Conservation (phyloP, 805 yeast species). For the Zygotorulaspora sp. region DNA sequence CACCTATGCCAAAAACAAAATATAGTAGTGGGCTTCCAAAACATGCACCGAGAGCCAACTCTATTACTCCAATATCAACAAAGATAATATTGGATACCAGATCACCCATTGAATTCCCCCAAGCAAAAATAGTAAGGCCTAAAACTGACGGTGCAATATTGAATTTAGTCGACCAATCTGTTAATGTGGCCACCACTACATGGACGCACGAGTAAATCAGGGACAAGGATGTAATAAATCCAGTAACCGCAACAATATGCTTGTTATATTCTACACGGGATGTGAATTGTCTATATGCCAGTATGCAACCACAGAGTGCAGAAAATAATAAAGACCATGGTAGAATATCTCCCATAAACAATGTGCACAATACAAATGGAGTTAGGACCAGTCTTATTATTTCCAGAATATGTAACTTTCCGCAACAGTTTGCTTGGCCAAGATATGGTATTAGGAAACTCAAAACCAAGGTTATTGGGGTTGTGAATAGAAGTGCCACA, state of each 20-base stretch:
- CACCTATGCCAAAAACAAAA: conserved; percentile 72
- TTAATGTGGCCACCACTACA: conserved; percentile 54
- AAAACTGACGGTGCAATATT: conserved; percentile 70
- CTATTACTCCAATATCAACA: conserved; percentile 74
- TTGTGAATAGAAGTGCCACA: conserved; percentile 19
- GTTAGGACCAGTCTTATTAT: conserved; percentile 12
- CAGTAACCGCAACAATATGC: conserved; percentile 41
- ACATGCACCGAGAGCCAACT: conserved; percentile 93
- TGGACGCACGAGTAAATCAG: conserved; percentile 51
- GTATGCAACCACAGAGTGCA: conserved; percentile 3
- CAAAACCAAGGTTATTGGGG: conserved; percentile 22
- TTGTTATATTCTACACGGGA: conserved; percentile 7
- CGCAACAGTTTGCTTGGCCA: conserved; percentile 2
- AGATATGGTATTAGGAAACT: conserved; percentile 20
- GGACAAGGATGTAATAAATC: conserved; percentile 61
- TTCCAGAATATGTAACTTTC: conserved; percentile 9
- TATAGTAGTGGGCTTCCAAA: conserved; percentile 88
- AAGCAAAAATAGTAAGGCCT: conserved; percentile 84
- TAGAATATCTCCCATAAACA: conserved; percentile 7
- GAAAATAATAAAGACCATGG: conserved; percentile 4
- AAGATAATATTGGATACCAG: conserved; percentile 76
- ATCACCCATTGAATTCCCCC: conserved; percentile 93
- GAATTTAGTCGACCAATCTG: conserved; percentile 54
- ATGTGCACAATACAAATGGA: conserved; percentile 7
- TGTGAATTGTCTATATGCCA: conserved; percentile 7